Percentiles rank a stretch among this genome's conserved stretches.
Evolutionary conservation across 2,329 filamentous ascomycete species (phyloP).

Genomic region (Xylaria sp.): DNA sequence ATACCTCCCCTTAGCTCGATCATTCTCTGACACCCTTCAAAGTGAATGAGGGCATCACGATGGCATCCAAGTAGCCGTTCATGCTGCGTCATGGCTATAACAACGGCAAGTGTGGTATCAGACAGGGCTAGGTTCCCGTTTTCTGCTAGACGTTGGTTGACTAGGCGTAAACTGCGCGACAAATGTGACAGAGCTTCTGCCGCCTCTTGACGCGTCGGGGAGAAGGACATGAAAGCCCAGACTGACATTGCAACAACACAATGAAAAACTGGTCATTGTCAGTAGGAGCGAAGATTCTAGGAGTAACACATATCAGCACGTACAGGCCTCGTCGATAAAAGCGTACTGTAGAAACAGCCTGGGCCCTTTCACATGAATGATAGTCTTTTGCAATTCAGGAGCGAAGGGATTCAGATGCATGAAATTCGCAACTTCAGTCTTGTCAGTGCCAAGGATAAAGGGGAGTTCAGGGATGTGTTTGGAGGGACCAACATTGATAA

Average conservation of each 20-base stretch:
- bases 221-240: constrained; percentile 1
- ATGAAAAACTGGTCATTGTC: constrained; percentile 44
- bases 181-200: constrained; percentile 44
- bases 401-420: constrained; percentile 24
- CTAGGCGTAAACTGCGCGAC: constrained; percentile 43
- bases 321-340: constrained; percentile 50
- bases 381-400: constrained; percentile 16
- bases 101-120: constrained; percentile 46
- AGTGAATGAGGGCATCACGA: constrained; percentile 45
- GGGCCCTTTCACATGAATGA: constrained; percentile 18
- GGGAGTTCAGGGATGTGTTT: neutral
- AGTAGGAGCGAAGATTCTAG: neutral
- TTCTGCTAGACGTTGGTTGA: constrained; percentile 45
- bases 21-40: constrained; percentile 48
- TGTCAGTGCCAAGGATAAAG: neutral
- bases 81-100: constrained; percentile 46
- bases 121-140: constrained; percentile 39
- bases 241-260: constrained; percentile 44
- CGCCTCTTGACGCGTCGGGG: constrained; percentile 25
- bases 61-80: constrained; percentile 43
- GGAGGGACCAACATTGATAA: constrained; percentile 22
- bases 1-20: constrained; percentile 50
- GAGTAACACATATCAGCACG: constrained; percentile 10
- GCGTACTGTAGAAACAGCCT: constrained; percentile 45
- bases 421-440: constrained; percentile 26